Percentiles rank a stretch among this genome's conserved stretches.
These are phyloP conservation scores for Candida koratica DNA, from an alignment of 805 yeast genomes.

Conservation along the genomic window DNA sequence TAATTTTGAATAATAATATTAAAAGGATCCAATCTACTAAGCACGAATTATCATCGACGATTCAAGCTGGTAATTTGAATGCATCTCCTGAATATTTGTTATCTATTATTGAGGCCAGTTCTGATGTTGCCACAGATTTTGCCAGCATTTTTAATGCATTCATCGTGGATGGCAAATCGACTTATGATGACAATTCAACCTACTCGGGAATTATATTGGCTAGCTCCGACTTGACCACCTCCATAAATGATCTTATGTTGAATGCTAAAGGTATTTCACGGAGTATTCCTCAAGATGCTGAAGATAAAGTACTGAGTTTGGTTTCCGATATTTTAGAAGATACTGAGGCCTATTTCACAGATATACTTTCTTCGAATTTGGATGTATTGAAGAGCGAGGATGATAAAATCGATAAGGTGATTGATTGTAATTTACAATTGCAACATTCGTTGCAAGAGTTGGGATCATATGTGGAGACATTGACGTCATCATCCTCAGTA, in stretches of 20 bases:
- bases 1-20: constrained; percentile 64
- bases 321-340: constrained; percentile 58
- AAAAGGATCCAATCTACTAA: constrained; percentile 68
- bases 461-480: constrained; percentile 50
- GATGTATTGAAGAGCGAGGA: constrained; percentile 50
- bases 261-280: constrained; percentile 68
- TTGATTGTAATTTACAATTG: constrained; percentile 68
- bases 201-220: constrained; percentile 61
- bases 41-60: constrained; percentile 69
- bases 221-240: constrained; percentile 57
- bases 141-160: constrained; percentile 72
- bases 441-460: constrained; percentile 67
- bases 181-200: constrained; percentile 44
- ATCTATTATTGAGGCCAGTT: constrained; percentile 66
- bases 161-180: constrained; percentile 68
- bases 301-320: constrained; percentile 44
- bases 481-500: constrained; percentile 34
- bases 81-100: constrained; percentile 67
- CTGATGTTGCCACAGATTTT: constrained; percentile 72
- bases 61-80: constrained; percentile 78
- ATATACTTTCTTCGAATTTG: constrained; percentile 52
- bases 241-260: constrained; percentile 58
- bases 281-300: constrained; percentile 49
- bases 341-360: constrained; percentile 58
- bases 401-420: constrained; percentile 71